Percentiles rank a stretch among this genome's conserved stretches.
These are phyloP conservation scores for Pleurotus ostreatus DNA, from an alignment of 768 basidiomycete species.

Conservation along the genomic window DNA sequence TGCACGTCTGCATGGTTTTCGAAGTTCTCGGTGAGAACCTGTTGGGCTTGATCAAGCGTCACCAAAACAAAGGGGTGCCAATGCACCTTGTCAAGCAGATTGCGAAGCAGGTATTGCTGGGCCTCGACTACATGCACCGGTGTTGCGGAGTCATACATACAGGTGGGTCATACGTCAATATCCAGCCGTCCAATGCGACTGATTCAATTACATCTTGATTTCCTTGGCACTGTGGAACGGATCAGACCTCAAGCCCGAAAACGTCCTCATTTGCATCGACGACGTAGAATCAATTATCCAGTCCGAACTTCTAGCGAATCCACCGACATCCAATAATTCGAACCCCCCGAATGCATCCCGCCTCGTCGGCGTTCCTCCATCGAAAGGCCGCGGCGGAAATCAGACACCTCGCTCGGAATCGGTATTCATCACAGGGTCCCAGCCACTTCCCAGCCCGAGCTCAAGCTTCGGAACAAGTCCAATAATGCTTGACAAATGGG, in stretches of 20 bases:
- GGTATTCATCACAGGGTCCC: constrained; percentile 84
- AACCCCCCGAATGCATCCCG: constrained; percentile 37
- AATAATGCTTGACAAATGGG: constrained; percentile 73
- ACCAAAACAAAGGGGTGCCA: constrained; percentile 97
- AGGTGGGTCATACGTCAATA: constrained; percentile 33
- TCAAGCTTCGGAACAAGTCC: constrained; percentile 69
- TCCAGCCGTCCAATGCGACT: neutral
- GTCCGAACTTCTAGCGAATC: constrained; percentile 60
- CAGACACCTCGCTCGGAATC: constrained; percentile 86
- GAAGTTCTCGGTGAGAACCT: constrained; percentile 98
- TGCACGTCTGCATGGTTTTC: constrained; percentile 99
- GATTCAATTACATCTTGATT: neutral
- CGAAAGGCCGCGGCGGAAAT: constrained; percentile 91
- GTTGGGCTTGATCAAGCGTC: constrained; percentile 92
- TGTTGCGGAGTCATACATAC: constrained; percentile 98
- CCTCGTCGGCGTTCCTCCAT: constrained; percentile 90
- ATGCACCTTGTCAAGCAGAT: constrained; percentile 92
- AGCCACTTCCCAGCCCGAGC: constrained; percentile 85
- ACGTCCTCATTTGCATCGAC: constrained; percentile 95
- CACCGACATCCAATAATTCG: constrained; percentile 41
- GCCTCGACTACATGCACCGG: constrained; percentile 96
- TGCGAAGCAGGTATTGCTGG: constrained; percentile 92
- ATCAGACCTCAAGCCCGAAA: constrained; percentile 93
- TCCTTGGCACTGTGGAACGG: neutral
- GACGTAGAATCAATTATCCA: constrained; percentile 93